Evolutionary conservation across 2,329 filamentous ascomycete species (phyloP).

Genomic region (Aaosphaeria pasadenensis): DNA sequence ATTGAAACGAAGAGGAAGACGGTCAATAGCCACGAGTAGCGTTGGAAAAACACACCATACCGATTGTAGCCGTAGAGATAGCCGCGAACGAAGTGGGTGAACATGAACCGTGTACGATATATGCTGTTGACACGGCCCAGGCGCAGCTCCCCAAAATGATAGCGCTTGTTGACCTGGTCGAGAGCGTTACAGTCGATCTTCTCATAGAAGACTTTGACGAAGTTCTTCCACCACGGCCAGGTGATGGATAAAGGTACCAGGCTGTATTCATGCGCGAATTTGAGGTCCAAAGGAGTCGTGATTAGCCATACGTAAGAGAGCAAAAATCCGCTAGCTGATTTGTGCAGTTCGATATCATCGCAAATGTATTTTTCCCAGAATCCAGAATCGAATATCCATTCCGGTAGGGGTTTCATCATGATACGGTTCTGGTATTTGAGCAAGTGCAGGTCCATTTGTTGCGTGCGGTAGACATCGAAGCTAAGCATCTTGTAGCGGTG

Average conservation of each 20-base stretch:
- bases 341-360: slow-evolving; percentile 12
- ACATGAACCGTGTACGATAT: slow-evolving; percentile 30
- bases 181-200: slow-evolving; percentile 29
- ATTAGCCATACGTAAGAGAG: slow-evolving; percentile 36
- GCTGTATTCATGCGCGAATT: slow-evolving; percentile 25
- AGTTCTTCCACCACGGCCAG: slow-evolving; percentile 34
- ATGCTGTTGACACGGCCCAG: slow-evolving; percentile 35
- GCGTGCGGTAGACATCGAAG: slow-evolving; percentile 25
- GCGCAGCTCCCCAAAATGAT: slow-evolving; percentile 34
- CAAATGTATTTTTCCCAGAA: slow-evolving; percentile 33
- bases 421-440: slow-evolving; percentile 30
- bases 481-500: slow-evolving; percentile 36
- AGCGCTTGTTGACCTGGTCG: slow-evolving; percentile 35
- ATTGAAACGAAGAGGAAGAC: slow-evolving; percentile 38
- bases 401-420: slow-evolving; percentile 31
- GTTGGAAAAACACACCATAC: slow-evolving; percentile 38
- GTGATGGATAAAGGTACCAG: slow-evolving; percentile 28
- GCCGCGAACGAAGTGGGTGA: slow-evolving; percentile 35
- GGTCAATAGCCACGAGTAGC: slow-evolving; percentile 35
- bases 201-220: slow-evolving; percentile 22
- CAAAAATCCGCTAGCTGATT: slow-evolving; percentile 29
- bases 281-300: slow-evolving; percentile 29
- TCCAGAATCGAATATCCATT: slow-evolving; percentile 24
- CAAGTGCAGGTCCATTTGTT: slow-evolving; percentile 37
- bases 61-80: slow-evolving; percentile 40